Conservation (phyloP, 345 rosid species). For the Theobroma cacao region DNA sequence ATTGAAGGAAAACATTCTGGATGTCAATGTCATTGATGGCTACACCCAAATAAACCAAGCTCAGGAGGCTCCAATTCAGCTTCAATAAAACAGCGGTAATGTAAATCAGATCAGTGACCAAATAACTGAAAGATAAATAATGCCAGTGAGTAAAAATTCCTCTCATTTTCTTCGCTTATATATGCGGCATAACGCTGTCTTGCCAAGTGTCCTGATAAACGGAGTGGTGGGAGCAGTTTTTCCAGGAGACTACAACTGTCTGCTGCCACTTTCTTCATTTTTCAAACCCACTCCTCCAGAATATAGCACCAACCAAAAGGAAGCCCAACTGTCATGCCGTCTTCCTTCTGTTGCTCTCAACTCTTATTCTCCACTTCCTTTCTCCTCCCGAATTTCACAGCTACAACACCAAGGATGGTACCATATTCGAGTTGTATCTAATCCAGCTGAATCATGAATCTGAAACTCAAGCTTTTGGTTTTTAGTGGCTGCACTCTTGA, state of each 20-base stretch:
- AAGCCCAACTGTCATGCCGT: constrained; percentile 14
- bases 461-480: not conserved
- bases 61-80: not conserved
- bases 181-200: not conserved
- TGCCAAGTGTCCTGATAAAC: constrained; percentile 24
- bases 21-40: not conserved
- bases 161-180: not conserved
- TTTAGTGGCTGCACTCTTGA: not conserved
- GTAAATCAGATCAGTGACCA: not conserved
- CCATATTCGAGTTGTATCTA: not conserved
- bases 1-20: not conserved
- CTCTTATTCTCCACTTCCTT: not conserved
- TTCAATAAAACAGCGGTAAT: not conserved
- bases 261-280: constrained; percentile 10
- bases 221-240: constrained; percentile 41
- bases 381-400: not conserved
- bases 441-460: constrained; percentile 1
- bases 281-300: constrained; percentile 49
- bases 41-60: not conserved
- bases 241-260: constrained; percentile 16
- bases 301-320: constrained; percentile 24
- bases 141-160: not conserved
- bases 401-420: not conserved
- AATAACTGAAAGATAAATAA: not conserved
- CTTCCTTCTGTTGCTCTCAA: constrained; percentile 15